Evolutionary conservation across 108 stramenopile genomes (phyloP), one percentile per base, ranked within the genome.

Genomic region (Cyclotella baltica): DNA sequence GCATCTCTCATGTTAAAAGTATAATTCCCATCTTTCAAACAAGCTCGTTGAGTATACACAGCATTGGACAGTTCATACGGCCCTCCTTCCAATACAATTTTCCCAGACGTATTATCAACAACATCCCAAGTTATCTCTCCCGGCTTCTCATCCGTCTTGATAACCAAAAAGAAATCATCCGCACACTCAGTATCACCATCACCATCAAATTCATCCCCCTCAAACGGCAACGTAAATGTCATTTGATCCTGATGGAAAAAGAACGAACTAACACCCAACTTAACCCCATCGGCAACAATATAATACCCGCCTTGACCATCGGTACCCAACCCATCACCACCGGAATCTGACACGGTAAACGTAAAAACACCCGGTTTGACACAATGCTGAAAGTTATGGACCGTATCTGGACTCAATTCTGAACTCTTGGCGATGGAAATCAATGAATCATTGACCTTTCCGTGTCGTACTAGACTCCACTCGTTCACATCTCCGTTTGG

Each of bases 191-290:
- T 62, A 25, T 75, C 69, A 29, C 64, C 36, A 18, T 69, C 47
- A 10, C 35, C 70, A 40, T 71, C 55, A 16, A 11, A 20, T 20
- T 81, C 62, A 25, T 70, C 74, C 31, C 58, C 59, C 19, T 70
- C 29, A 31, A 81, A 75, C 3, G 80, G 80, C 23, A 81, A 68
- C 1, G 48, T 43, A 29, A 81, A 81, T 8, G 80, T 81, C 80
- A 81, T 81, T 23, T 59, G 50, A 43, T 81, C 80, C 2, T 81
- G 69, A 66, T 81, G 62, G 29, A 81, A 75, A 64, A 81, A 81
- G 68, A 74, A 81, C 1, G 80, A 64, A 36, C 73, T 81, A 1
- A 81, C 74, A 47, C 80, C 80, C 61, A 81, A 58, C 23, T 51
- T 70, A 9, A 75, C 37, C 0, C 74, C 80, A 56, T 81, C 51